Conservation (phyloP, 1,139 yeast genomes). For the Kurtzmaniella quercitrusa region DNA sequence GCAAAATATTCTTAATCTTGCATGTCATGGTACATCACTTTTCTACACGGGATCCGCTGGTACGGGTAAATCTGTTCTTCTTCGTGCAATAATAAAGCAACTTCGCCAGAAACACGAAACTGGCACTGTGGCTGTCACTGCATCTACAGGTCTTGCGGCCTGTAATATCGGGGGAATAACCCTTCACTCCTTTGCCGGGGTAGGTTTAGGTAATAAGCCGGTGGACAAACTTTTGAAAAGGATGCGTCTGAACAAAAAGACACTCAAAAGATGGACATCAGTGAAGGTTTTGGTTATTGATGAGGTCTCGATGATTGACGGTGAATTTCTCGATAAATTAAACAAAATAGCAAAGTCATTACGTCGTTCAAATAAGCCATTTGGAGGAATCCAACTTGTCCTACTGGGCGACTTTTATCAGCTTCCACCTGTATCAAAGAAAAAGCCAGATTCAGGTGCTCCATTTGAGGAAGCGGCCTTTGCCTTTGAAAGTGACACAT, state of each 20-base stretch:
- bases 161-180: constrained; percentile 89
- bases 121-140: constrained; percentile 74
- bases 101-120: constrained; percentile 44
- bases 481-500: constrained; percentile 74
- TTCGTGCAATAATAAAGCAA: constrained; percentile 64
- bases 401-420: constrained; percentile 91
- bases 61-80: constrained; percentile 83
- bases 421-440: constrained; percentile 70
- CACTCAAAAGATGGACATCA: constrained; percentile 56
- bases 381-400: constrained; percentile 86
- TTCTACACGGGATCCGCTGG: constrained; percentile 97
- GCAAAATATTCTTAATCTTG: constrained; percentile 35
- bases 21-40: constrained; percentile 47
- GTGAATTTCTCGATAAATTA: constrained; percentile 65
- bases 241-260: constrained; percentile 52
- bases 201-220: constrained; percentile 61
- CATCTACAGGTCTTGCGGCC: constrained; percentile 91
- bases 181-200: constrained; percentile 80
- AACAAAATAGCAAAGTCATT: constrained; percentile 59
- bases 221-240: constrained; percentile 44
- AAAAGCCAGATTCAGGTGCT: constrained; percentile 15
- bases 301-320: constrained; percentile 89
- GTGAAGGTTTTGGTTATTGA: constrained; percentile 71
- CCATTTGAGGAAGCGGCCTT: constrained; percentile 30
- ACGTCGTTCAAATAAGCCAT: constrained; percentile 52